Percentiles rank a stretch among this genome's conserved stretches.
These are phyloP conservation scores for Amauroascus verrucosus DNA, from an alignment of 2,329 filamentous ascomycete genomes.

Conservation along the genomic window DNA sequence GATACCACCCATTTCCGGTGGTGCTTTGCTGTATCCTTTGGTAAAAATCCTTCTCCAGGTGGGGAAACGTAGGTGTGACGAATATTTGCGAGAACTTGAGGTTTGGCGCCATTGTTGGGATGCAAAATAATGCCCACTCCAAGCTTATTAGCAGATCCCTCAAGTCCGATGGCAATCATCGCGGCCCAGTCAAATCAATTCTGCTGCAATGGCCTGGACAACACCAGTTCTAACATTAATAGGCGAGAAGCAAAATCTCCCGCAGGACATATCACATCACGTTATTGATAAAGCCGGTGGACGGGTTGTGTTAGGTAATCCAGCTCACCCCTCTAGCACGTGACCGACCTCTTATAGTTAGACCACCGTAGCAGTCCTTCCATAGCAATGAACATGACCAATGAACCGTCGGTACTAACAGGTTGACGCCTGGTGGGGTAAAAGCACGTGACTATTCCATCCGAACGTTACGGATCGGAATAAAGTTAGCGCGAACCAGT, in stretches of 20 bases:
- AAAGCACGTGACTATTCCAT: no score
- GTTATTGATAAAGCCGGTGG: no score
- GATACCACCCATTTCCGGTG: slow-evolving; percentile 76
- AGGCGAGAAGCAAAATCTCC: no score
- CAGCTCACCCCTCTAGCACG: no score
- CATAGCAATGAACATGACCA: no score
- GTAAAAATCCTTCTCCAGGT: slow-evolving; percentile 86
- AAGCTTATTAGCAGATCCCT: slow-evolving; percentile 96
- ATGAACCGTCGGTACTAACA: no score
- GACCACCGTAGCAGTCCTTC: no score
- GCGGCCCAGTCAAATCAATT: background rate
- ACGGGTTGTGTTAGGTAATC: no score
- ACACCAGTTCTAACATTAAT: no score
- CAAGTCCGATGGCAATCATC: slow-evolving; percentile 63
- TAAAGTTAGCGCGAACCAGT: background rate
- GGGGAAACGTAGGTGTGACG: slow-evolving; percentile 89
- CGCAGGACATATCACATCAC: no score
- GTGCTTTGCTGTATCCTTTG: slow-evolving; percentile 89
- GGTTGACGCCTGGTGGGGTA: no score
- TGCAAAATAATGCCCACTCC: slow-evolving; percentile 88
- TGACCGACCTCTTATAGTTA: no score
- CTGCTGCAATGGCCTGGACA: background rate
- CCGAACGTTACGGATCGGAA: background rate
- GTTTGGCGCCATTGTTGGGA: slow-evolving; percentile 42
- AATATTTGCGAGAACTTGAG: slow-evolving; percentile 78